These are phyloP conservation scores for Raphidocelis subcapitata DNA, from an alignment of 139 green algal genomes.

Conservation along the genomic window DNA sequence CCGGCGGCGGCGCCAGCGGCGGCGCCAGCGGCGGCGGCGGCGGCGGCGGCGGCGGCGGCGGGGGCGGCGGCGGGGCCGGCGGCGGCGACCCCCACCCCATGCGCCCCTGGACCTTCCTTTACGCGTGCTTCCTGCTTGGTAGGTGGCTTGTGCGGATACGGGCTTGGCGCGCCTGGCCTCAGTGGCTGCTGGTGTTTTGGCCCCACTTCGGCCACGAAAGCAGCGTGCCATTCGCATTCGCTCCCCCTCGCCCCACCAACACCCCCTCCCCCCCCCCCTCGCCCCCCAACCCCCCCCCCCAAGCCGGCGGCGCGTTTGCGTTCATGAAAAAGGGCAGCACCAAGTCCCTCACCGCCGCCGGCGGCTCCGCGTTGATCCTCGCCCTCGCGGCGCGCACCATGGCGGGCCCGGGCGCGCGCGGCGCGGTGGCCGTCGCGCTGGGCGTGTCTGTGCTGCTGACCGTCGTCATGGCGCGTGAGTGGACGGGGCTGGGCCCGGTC, in stretches of 20 bases:
- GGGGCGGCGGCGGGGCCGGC: not conserved
- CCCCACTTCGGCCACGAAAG: not conserved
- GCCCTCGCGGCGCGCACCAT: slow-evolving; percentile 5
- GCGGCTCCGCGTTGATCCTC: slow-evolving; percentile 15
- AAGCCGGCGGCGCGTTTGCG: slow-evolving; percentile 11
- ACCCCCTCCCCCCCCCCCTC: not conserved
- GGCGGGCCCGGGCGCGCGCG: slow-evolving; percentile 2
- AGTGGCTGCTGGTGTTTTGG: not conserved
- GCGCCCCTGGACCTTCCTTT: slow-evolving; percentile 5
- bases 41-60: slow-evolving; percentile 12
- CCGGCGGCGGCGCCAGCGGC: not conserved
- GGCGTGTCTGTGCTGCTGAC: slow-evolving; percentile 14
- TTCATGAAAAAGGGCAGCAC: slow-evolving; percentile 18
- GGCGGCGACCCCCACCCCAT: slow-evolving; percentile 4
- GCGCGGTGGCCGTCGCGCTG: slow-evolving; percentile 10
- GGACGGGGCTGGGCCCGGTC: too few species aligned
- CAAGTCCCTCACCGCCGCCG: slow-evolving; percentile 19
- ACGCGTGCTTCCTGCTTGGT: slow-evolving; percentile 12
- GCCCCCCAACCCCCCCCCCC: too few species aligned
- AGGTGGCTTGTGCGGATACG: not conserved
- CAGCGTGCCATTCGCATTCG: not conserved
- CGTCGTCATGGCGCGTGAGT: slow-evolving; percentile 5
- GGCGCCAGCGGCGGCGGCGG: slow-evolving; percentile 4
- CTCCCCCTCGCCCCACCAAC: not conserved
- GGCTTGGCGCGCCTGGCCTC: not conserved